Evolutionary conservation across 2,329 filamentous ascomycete species (phyloP).

Genomic region (Tolypocladium ophioglossoides): DNA sequence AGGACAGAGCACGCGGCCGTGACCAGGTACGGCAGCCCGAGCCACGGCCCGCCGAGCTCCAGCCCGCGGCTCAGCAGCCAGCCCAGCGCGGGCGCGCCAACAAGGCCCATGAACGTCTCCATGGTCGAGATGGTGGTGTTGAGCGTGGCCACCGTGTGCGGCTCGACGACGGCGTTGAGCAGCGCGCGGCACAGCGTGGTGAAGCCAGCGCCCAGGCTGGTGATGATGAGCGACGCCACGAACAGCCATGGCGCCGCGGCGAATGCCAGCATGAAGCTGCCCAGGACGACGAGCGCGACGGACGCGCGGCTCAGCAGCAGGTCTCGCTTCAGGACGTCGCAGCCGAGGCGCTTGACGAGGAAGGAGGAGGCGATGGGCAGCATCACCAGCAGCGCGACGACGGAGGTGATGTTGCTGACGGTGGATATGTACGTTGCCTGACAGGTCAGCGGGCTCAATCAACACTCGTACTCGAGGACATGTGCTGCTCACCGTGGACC

Average conservation of each 20-base stretch:
- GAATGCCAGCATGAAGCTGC: constrained; percentile 26
- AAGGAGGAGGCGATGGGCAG: constrained; percentile 23
- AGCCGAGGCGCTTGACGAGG: constrained; percentile 19
- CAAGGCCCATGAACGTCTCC: constrained; percentile 36
- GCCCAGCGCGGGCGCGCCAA: constrained; percentile 35
- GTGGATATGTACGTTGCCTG: constrained; percentile 30
- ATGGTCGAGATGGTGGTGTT: constrained; percentile 41
- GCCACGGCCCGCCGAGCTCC: constrained; percentile 32
- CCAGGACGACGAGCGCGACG: constrained; percentile 17
- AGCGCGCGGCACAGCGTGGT: constrained; percentile 33
- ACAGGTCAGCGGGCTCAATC: constrained; percentile 4
- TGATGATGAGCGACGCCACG: constrained; percentile 29
- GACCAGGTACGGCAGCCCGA: constrained; percentile 38
- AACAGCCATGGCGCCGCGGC: constrained; percentile 24
- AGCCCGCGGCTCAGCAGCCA: constrained; percentile 35
- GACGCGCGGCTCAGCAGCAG: constrained; percentile 27
- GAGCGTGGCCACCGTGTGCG: constrained; percentile 40
- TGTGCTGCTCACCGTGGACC: constrained; percentile 24
- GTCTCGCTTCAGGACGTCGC: constrained; percentile 26
- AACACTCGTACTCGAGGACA: too few species aligned
- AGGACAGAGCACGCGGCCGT: constrained; percentile 21
- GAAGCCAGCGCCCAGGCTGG: constrained; percentile 34
- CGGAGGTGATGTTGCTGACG: constrained; percentile 23
- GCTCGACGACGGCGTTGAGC: constrained; percentile 41
- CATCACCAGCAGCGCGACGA: constrained; percentile 26